Base-by-base conservation (phyloP, 2,329 filamentous ascomycete species). In the Gnomoniopsis sp. region DNA sequence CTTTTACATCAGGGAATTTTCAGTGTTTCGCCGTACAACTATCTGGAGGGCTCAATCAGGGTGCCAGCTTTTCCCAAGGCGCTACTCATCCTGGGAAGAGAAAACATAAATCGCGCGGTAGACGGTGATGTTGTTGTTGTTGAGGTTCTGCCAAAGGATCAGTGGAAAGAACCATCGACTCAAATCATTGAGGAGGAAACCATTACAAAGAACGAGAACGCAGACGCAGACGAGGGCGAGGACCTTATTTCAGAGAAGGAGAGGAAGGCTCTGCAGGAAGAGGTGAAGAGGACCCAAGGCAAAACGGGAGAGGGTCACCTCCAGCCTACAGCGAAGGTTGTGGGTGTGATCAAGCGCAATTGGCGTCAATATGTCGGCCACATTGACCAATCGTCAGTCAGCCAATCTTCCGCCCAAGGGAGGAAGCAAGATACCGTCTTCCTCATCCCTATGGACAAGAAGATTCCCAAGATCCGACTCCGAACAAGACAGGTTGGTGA, bases 341-440 rank as follows among this genome's bases (percentile, higher is more conserved):
- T 98, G 7, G 95, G 95, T 50, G 82, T 98, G 23, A 85, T 96
- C 70, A 97, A 96, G 76, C 86, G 95, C 54, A 98, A 98, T 72
- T 99, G 95, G 95, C 85, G 95, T 61, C 96, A 98, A 73, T 98
- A 97, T 67, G 95, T 99, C 62, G 95, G 95, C 2, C 93, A 97
- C 70, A 88, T 99, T 58, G 95, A 99, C 70, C 87, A 88, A 53
- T 90, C 89, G 12, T 96, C 93, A 2, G 88, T 92, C 51, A 88
- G 88, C 67, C 85, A 87, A 55, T 84, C 86, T 3, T 84, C 84
- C 2, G 88, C 86, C 61, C 88, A 92, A 66, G 91, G 91, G 33
- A 85, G 92, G 59, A 89, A 89, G 67, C 91, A 96, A 70, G 92
- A 97, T 70, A 96, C 86, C 17, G 92, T 99, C 15, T 99, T 99